Evolutionary conservation across 2,329 filamentous ascomycete genomes (phyloP).

Genomic region (Fusarium hostae): DNA sequence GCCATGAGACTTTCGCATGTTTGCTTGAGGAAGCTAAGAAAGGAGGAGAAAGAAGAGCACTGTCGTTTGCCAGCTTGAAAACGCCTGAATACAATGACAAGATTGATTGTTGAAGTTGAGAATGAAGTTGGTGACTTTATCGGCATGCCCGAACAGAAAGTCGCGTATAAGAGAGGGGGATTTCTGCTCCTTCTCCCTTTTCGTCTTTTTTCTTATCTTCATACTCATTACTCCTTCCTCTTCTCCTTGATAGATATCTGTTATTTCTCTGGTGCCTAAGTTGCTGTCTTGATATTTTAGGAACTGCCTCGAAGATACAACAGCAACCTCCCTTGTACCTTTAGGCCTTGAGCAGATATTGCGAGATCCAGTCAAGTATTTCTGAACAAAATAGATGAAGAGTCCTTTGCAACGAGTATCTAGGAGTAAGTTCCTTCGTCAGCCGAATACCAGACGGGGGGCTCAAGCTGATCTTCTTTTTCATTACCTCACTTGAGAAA

Average conservation of each 20-base stretch:
- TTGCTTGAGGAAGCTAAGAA: neutral
- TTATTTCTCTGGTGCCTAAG: neutral
- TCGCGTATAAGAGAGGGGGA: neutral
- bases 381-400: neutral
- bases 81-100: neutral
- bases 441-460: neutral
- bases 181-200: neutral
- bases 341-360: neutral
- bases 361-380: neutral
- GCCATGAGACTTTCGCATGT: neutral
- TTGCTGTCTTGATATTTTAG: neutral
- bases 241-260: neutral
- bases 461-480: neutral
- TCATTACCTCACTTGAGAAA: neutral
- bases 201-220: neutral
- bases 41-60: neutral
- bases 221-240: neutral
- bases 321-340: neutral
- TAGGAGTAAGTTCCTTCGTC: neutral
- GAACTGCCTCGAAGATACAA: neutral
- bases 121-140: neutral
- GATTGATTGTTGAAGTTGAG: neutral
- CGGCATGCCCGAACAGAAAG: neutral
- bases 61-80: conserved; percentile 10
- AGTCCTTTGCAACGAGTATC: neutral